Conservation (phyloP, 2,329 filamentous ascomycete genomes). For the Aspergillus latus region DNA sequence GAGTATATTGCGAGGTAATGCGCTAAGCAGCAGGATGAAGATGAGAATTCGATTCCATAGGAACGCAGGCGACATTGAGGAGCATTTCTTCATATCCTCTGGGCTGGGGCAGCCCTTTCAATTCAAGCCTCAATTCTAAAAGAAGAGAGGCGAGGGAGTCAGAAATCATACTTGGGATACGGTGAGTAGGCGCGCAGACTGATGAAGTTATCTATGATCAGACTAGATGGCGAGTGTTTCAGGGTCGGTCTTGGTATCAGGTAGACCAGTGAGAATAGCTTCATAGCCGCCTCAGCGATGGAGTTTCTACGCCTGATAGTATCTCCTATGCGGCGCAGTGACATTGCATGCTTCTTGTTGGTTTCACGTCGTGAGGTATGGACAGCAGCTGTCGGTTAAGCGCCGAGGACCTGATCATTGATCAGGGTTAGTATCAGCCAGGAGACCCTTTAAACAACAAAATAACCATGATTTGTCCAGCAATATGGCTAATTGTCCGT, state of each 20-base stretch:
- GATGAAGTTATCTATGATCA: not conserved
- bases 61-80: not conserved
- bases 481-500: not conserved
- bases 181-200: not conserved
- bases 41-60: not conserved
- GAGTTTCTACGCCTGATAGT: not conserved
- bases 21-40: not conserved
- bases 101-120: not conserved
- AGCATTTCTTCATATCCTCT: not conserved
- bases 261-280: not conserved
- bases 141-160: not conserved
- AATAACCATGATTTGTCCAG: not conserved
- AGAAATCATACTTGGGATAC: not conserved
- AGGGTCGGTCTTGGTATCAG: not conserved
- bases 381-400: not conserved
- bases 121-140: not conserved
- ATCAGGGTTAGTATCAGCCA: not conserved
- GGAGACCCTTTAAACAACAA: not conserved
- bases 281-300: constrained; percentile 7
- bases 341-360: not conserved
- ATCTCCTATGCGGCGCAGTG: not conserved
- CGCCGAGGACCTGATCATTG: not conserved
- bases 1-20: not conserved
- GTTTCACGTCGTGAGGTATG: not conserved
- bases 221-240: constrained; percentile 4